phyloP scores from a whole-genome alignment of 169 alveolate genomes.

The Plasmodium inui region DNA sequence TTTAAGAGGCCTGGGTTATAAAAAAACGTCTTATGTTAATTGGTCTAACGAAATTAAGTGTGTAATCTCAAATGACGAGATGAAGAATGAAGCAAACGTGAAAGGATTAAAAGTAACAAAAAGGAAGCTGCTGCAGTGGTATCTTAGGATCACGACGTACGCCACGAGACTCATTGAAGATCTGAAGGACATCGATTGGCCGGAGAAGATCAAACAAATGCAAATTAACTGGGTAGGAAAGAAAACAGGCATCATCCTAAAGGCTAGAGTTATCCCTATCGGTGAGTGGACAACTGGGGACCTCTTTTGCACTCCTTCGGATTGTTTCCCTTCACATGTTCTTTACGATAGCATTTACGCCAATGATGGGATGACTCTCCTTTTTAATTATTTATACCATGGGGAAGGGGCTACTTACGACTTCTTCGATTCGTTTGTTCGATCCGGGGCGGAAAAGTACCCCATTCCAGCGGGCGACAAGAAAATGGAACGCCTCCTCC shows the following conservation, averaged over 20 bases:
- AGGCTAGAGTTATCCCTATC: slow-evolving; percentile 4
- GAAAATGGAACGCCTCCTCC: neutral
- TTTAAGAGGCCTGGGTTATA: slow-evolving; percentile 89
- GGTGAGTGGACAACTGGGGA: neutral
- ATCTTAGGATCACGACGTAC: slow-evolving; percentile 87
- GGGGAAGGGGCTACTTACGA: neutral
- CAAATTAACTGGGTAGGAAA: slow-evolving; percentile 94
- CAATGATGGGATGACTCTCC: neutral
- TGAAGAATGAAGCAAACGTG: slow-evolving; percentile 89
- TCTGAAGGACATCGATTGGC: slow-evolving; percentile 89
- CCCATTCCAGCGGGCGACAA: neutral
- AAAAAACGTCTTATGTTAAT: slow-evolving; percentile 86
- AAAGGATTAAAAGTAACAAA: slow-evolving; percentile 89
- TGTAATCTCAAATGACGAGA: slow-evolving; percentile 94
- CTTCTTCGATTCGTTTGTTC: neutral
- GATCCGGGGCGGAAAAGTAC: neutral
- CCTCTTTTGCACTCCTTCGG: neutral
- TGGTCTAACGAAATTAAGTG: slow-evolving; percentile 81
- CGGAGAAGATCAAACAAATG: slow-evolving; percentile 85
- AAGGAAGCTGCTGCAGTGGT: slow-evolving; percentile 90
- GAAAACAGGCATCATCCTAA: slow-evolving; percentile 80
- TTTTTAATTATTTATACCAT: slow-evolving; percentile 23
- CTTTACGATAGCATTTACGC: slow-evolving; percentile 3
- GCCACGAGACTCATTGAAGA: slow-evolving; percentile 87
- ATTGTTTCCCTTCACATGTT: neutral